These are phyloP conservation scores for Hypoxylon sp. DNA, from an alignment of 2,329 filamentous ascomycete genomes.

Conservation along the genomic window DNA sequence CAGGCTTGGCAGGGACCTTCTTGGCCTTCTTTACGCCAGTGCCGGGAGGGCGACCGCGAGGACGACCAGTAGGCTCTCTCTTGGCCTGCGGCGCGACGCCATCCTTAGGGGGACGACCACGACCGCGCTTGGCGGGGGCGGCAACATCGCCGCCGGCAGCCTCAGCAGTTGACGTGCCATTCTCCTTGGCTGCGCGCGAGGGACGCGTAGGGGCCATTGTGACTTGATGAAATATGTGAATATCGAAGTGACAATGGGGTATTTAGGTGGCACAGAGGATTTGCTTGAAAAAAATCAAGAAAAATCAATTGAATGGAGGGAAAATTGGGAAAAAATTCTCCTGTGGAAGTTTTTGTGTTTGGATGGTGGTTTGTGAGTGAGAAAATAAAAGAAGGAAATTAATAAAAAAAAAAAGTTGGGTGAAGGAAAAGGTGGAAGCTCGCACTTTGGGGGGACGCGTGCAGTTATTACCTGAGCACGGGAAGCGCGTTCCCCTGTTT, in stretches of 20 bases:
- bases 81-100: conserved; percentile 50
- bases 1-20: conserved; percentile 33
- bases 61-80: conserved; percentile 57
- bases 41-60: conserved; percentile 62
- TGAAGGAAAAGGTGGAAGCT: conserved; percentile 5
- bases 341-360: not conserved
- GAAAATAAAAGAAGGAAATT: conserved; percentile 27
- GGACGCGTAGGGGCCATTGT: conserved; percentile 46
- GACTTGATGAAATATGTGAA: conserved; percentile 1
- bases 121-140: conserved; percentile 52
- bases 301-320: conserved; percentile 10
- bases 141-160: conserved; percentile 37
- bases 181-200: conserved; percentile 41
- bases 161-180: conserved; percentile 39
- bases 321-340: conserved; percentile 18
- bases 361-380: conserved; percentile 7
- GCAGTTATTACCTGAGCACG: conserved; percentile 22
- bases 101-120: conserved; percentile 56
- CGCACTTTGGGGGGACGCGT: conserved; percentile 32
- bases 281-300: conserved; percentile 12
- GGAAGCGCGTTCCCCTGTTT: conserved; percentile 36
- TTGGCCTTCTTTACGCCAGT: conserved; percentile 49
- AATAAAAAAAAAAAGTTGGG: conserved; percentile 7
- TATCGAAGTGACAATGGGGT: not conserved
- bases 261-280: not conserved